A percentile compares a stretch with the other conserved stretches of the same genome.
Conservation (phyloP, 495 filamentous ascomycete species). For the Neurospora sp. region DNA sequence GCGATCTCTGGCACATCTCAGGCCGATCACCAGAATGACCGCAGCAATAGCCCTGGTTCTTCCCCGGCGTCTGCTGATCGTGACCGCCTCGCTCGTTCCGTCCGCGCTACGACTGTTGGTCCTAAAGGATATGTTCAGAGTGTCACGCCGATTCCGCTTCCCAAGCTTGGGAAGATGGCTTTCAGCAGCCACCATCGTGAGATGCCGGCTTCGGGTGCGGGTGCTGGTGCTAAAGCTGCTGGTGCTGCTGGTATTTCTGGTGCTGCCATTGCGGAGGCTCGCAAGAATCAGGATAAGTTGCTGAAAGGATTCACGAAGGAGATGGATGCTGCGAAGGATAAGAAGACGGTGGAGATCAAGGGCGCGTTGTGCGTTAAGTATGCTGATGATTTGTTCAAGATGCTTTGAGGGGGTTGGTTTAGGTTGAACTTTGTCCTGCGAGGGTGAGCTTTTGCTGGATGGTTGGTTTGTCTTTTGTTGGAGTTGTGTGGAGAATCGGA, state of each 20-base stretch:
- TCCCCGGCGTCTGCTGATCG: background rate
- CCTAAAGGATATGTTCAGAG: background rate
- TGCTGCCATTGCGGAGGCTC: background rate
- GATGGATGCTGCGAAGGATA: slow-evolving; percentile 7
- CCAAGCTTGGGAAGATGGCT: background rate
- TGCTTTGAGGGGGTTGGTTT: background rate
- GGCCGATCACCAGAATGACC: background rate
- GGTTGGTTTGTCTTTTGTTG: background rate
- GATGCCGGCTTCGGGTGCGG: background rate
- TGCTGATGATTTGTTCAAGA: slow-evolving; percentile 17
- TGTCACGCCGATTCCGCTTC: background rate
- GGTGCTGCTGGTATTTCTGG: background rate
- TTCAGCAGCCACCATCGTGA: background rate
- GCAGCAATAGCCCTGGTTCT: background rate
- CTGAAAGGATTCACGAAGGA: slow-evolving; percentile 6
- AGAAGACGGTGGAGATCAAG: slow-evolving; percentile 7
- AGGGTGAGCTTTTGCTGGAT: background rate
- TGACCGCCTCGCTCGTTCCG: background rate
- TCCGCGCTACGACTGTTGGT: background rate
- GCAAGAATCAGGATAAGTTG: slow-evolving; percentile 12
- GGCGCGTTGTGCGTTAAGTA: slow-evolving; percentile 15
- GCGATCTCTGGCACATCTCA: background rate
- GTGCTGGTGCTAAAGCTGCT: background rate
- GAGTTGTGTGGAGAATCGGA: background rate
- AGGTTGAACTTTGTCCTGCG: background rate